These are phyloP conservation scores for Diaporthe citriasiana DNA, from an alignment of 2,329 filamentous ascomycete species.

Conservation along the genomic window DNA sequence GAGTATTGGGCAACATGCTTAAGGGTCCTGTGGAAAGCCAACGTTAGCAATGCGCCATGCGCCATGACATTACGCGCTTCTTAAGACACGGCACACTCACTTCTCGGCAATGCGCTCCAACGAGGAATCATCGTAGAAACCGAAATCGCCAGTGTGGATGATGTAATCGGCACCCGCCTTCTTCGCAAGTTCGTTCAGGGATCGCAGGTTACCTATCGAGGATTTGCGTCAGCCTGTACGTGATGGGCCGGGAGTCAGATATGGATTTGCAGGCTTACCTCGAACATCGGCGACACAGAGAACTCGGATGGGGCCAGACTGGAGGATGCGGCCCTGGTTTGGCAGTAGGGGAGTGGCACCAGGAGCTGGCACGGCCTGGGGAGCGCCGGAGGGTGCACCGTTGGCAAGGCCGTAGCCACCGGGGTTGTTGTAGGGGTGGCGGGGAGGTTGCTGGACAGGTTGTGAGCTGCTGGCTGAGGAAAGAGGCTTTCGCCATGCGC, in stretches of 20 bases:
- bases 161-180: conserved; percentile 97
- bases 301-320: conserved; percentile 75
- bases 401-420: conserved; percentile 72
- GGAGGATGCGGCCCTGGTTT: conserved; percentile 76
- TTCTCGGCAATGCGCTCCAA: conserved; percentile 98
- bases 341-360: conserved; percentile 76
- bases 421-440: conserved; percentile 62
- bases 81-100: conserved; percentile 65
- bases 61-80: not conserved
- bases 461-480: conserved; percentile 40
- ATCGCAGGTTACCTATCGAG: conserved; percentile 86
- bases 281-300: conserved; percentile 80
- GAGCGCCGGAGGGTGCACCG: conserved; percentile 64
- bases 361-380: conserved; percentile 62
- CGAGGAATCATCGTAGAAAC: conserved; percentile 97
- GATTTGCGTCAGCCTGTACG: conserved; percentile 40
- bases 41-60: conserved; percentile 41
- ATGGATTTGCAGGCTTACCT: conserved; percentile 62
- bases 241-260: not conserved
- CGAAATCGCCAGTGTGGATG: conserved; percentile 98
- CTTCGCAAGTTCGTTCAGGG: conserved; percentile 95
- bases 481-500: conserved; percentile 42
- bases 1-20: conserved; percentile 99
- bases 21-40: conserved; percentile 76
- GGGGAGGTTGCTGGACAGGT: conserved; percentile 47